Evolutionary conservation across 441 rosid genomes (phyloP), one percentile per base, ranked within the genome.

Genomic region (Sinapis alba): DNA sequence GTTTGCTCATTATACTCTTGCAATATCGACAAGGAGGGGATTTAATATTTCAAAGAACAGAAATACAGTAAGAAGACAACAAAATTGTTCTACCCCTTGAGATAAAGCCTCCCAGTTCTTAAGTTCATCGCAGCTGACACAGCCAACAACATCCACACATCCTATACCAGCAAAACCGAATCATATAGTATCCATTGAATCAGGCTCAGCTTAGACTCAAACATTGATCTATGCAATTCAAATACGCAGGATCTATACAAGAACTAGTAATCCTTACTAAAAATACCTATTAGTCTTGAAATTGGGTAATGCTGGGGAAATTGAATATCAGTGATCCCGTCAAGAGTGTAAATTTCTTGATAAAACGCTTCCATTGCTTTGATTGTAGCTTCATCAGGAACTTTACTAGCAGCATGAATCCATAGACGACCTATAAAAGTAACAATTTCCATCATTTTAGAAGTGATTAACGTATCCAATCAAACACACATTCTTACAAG

Each of bases 291-390:
- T 23, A 92, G 88, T 84, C 96, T 88, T 16, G 97, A 94, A 72
- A 92, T 85, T 13, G 99, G 99, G 78, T 90, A 89, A 82, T 92
- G 86, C 71, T 86, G 84, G 0, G 97, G 98, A 73, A 92, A 92
- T 67, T 86, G 83, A 75, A 92, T 75, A 74, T 87, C 85, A 19
- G 86, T 86, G 71, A 95, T 76, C 36, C 94, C 99, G 68, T 91
- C 78, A 16, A 86, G 78, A 2, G 92, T 91, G 68, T 92, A 90
- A 73, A 92, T 88, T 82, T 92, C 94, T 80, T 81, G 75, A 51
- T 89, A 92, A 76, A 92, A 94, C 9, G 83, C 89, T 80, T 90
- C 96, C 94, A 92, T 90, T 58, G 96, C 93, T 88, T 88, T 92
- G 69, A 89, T 86, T 3, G 93, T 90, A 60, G 80, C 86, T 81